Conservation (phyloP, 106 monocot genomes). For the Dioscorea dumetorum region DNA sequence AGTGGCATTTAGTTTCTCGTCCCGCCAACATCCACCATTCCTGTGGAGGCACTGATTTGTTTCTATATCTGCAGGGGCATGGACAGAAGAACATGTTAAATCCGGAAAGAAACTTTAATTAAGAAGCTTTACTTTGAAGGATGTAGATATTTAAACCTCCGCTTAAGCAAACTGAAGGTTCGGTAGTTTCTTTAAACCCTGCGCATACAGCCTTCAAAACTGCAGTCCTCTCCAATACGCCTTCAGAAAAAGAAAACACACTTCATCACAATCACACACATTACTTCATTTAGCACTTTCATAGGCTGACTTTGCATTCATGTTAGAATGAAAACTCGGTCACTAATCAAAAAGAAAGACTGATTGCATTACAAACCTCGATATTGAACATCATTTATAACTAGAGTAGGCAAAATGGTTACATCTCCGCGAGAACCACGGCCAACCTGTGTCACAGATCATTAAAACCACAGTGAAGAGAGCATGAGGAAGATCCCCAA, state of each 20-base stretch:
- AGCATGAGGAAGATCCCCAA: not conserved
- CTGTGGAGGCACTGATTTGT: conserved; percentile 80
- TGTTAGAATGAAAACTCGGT: no score
- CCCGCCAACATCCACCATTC: conserved; percentile 89
- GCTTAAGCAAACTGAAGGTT: conserved; percentile 82
- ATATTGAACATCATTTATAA: conserved; percentile 84
- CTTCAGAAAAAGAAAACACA: conserved; percentile 28
- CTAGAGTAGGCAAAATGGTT: conserved; percentile 83
- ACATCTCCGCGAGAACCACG: conserved; percentile 73
- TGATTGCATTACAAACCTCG: conserved; percentile 46
- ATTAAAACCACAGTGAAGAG: not conserved
- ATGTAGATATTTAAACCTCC: conserved; percentile 34
- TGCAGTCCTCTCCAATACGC: conserved; percentile 61
- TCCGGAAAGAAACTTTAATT: not conserved
- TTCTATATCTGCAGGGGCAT: conserved; percentile 49
- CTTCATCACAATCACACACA: not conserved
- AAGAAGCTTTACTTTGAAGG: not conserved
- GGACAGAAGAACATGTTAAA: not conserved
- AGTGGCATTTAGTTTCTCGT: conserved; percentile 47
- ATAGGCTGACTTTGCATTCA: no score
- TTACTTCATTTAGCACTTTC: no score
- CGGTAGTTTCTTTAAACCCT: conserved; percentile 82
- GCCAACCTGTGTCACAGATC: conserved; percentile 49
- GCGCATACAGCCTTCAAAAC: conserved; percentile 88
- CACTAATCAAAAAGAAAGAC: no score